Conservation (phyloP, 768 basidiomycete genomes). For the Naganishia onofrii region DNA sequence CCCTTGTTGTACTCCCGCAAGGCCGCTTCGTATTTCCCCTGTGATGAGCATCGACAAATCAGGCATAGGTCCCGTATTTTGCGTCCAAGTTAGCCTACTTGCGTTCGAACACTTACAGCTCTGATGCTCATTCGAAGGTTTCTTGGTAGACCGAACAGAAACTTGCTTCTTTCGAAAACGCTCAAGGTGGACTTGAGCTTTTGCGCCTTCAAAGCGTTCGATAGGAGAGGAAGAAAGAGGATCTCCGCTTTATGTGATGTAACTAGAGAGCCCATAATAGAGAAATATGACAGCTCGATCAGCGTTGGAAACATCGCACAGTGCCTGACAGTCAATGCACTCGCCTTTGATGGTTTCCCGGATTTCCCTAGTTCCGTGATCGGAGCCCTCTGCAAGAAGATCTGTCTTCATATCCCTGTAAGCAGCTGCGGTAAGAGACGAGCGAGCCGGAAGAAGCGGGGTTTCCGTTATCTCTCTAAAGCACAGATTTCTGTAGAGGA, state of each 20-base stretch:
- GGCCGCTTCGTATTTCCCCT: constrained; percentile 92
- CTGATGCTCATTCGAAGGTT: constrained; percentile 84
- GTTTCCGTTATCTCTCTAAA: not conserved
- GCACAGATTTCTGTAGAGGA: not conserved
- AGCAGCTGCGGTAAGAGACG: constrained; percentile 61
- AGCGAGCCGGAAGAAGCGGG: not conserved
- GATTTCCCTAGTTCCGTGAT: constrained; percentile 78
- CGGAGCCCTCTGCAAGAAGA: constrained; percentile 68
- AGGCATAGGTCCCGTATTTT: too few relatives aligned
- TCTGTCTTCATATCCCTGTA: constrained; percentile 92
- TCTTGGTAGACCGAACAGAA: constrained; percentile 97
- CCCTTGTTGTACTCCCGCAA: constrained; percentile 97
- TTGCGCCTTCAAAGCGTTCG: constrained; percentile 90
- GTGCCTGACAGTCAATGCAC: constrained; percentile 34
- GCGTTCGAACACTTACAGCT: constrained; percentile 60
- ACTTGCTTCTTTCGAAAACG: constrained; percentile 93
- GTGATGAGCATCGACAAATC: too few relatives aligned
- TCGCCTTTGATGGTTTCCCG: constrained; percentile 80
- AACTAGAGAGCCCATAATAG: constrained; percentile 56
- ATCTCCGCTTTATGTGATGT: constrained; percentile 91
- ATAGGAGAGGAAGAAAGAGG: constrained; percentile 91
- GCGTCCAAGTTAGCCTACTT: not conserved
- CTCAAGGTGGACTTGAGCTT: constrained; percentile 87
- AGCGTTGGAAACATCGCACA: constrained; percentile 17
- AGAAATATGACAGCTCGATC: not conserved